Evolutionary conservation across 140 eudicot species (phyloP), one percentile per base, ranked within the genome.

Genomic region (Senecio squalidus): DNA sequence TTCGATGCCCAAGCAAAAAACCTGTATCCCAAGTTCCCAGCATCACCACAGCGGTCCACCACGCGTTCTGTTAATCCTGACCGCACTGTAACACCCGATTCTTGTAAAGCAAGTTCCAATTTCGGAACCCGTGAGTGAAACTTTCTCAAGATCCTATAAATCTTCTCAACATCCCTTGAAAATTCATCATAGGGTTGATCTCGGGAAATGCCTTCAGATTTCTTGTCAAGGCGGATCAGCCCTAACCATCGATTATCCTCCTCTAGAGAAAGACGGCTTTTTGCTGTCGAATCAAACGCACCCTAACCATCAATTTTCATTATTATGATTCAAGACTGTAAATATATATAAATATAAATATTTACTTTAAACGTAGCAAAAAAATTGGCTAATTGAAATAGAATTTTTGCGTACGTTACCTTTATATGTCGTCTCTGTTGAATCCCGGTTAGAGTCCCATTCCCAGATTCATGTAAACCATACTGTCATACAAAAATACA

Each of bases 11-110:
- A 85, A 2, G 84, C 78, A 49, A 85, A 90, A 63, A 85, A 85
- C 50, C 89, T 71, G 70, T 85, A 90, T 23, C 84, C 97, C 52
- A 90, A 70, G 49, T 80, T 85, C 20, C 95, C 97, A 0, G 95
- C 95, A 78, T 85, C 95, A 3, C 97, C 95, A 33, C 97, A 90
- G 41, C 97, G 94, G 30, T 79, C 66, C 62, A 85, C 71, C 20
- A 90, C 95, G 1, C 97, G 78, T 58, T 90, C 95, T 0, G 94
- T 74, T 55, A 90, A 66, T 8, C 95, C 95, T 10, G 83, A 50
- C 34, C 97, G 82, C 17, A 80, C 76, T 0, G 28, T 67, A 28
- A 90, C 83, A 58, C 97, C 88, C 14, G 97, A 85, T 74, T 78
- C 83, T 55, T 82, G 72, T 74, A 90, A 78, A 25, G 97, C 95